Conservation (phyloP, 108 stramenopile genomes). For the Pseudonitzschia delicatissima region DNA sequence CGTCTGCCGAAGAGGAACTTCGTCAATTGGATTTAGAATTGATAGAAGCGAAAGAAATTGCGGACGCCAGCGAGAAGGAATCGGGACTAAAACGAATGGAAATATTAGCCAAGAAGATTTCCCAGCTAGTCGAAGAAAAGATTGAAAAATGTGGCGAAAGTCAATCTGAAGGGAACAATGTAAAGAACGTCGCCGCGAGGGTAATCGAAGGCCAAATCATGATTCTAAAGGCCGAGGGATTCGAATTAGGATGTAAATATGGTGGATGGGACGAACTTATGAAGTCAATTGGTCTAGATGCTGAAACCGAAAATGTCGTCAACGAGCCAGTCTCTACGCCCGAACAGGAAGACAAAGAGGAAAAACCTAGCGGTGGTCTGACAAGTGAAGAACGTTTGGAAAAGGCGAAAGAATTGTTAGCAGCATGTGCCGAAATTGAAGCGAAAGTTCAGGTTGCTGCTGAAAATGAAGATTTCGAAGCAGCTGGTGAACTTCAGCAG, state of each 20-base stretch:
- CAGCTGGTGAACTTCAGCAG: constrained; percentile 52
- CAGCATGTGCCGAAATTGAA: constrained; percentile 30
- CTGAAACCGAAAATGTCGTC: background rate
- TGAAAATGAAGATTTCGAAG: constrained; percentile 47
- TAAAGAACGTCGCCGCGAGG: constrained; percentile 66
- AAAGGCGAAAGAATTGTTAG: constrained; percentile 34
- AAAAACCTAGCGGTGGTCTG: constrained; percentile 14
- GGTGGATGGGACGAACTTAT: constrained; percentile 59
- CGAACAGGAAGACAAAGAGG: background rate
- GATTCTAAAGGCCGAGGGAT: constrained; percentile 54
- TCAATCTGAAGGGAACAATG: constrained; percentile 38
- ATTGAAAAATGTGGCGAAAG: constrained; percentile 40
- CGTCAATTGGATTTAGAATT: constrained; percentile 40
- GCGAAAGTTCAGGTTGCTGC: constrained; percentile 42
- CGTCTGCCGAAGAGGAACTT: constrained; percentile 47
- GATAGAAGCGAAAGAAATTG: constrained; percentile 50
- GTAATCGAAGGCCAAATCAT: constrained; percentile 71
- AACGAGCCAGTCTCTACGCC: background rate
- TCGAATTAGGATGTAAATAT: constrained; percentile 56
- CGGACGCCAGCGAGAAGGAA: constrained; percentile 58
- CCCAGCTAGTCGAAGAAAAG: constrained; percentile 37
- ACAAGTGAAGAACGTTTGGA: constrained; percentile 25
- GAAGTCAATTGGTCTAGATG: constrained; percentile 20
- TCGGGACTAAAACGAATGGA: constrained; percentile 49
- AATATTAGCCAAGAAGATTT: constrained; percentile 51